Evolutionary conservation across 2,329 filamentous ascomycete genomes (phyloP).

Genomic region (Calonectria henricotiae): DNA sequence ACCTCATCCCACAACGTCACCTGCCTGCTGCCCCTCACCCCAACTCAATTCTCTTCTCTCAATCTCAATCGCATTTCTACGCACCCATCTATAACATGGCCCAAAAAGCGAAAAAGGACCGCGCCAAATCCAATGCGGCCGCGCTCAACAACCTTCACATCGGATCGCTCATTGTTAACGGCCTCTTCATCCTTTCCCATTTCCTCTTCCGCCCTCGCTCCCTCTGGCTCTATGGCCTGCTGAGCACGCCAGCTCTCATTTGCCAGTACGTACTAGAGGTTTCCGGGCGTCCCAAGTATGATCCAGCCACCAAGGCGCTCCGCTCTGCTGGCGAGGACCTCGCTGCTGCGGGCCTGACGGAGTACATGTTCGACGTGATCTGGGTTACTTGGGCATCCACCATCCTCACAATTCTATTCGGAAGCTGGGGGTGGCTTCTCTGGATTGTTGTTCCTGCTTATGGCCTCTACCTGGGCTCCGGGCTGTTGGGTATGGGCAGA

Average conservation of each 20-base stretch:
- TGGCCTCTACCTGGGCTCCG: constrained; percentile 69
- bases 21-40: background rate
- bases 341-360: constrained; percentile 88
- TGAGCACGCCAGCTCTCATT: constrained; percentile 82
- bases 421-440: constrained; percentile 80
- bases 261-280: constrained; percentile 91
- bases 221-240: constrained; percentile 77
- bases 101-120: constrained; percentile 76
- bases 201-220: constrained; percentile 78
- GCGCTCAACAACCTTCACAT: constrained; percentile 88
- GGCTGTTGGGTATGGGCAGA: constrained; percentile 70
- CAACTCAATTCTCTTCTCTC: background rate
- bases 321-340: constrained; percentile 89
- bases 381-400: constrained; percentile 94
- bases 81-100: constrained; percentile 63
- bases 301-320: constrained; percentile 76
- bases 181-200: constrained; percentile 81
- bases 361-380: constrained; percentile 97
- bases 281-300: constrained; percentile 84
- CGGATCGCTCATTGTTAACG: constrained; percentile 81
- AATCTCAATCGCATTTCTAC: background rate
- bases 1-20: constrained; percentile 15
- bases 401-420: constrained; percentile 81
- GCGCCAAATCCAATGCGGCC: constrained; percentile 83
- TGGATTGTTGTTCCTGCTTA: constrained; percentile 72